Base-by-base conservation (phyloP, 352 stramenopile species). In the Phytophthora ohioensis region DNA sequence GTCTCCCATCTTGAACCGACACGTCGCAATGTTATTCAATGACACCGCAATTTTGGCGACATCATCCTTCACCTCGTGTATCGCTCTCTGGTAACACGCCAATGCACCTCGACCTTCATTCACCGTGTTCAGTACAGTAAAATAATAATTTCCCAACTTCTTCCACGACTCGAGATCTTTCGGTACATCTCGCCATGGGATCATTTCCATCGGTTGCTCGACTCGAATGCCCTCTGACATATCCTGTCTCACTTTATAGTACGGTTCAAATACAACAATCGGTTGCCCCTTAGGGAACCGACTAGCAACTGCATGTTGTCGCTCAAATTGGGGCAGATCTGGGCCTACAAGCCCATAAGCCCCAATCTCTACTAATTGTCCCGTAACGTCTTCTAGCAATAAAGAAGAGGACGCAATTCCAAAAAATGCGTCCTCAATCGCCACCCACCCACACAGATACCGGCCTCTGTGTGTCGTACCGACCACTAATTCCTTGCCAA, bases 361-460 rank as follows among this genome's bases (percentile, higher is more conserved):
- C 13, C 11, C 69, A 39, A 76, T 68, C 43, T 76, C 64, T 10
- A 63, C 48, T 39, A 62, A 52, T 21, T 21, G 21, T 0, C 73
- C 73, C 4, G 52, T 76, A 10, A 81, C 69, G 46, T 81, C 69
- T 46, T 78, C 66, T 3, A 81, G 38, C 27, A 81, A 17, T 1
- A 81, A 43, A 1, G 53, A 55, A 2, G 64, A 43, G 1, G 73
- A 71, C 4, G 73, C 41, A 7, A 69, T 60, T 0, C 68, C 58
- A 76, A 78, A 42, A 78, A 81, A 0, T 69, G 69, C 11, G 78
- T 21, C 65, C 31, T 75, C 64, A 6, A 78, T 48, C 7, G 73
- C 73, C 36, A 81, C 69, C 57, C 66, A 76, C 0, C 73, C 71
- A 30, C 73, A 81, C 13, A 81, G n/a, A 52, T 81, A 81, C 27